These are phyloP conservation scores for Luvunga scandens DNA, from an alignment of 345 rosid genomes.

Conservation along the genomic window DNA sequence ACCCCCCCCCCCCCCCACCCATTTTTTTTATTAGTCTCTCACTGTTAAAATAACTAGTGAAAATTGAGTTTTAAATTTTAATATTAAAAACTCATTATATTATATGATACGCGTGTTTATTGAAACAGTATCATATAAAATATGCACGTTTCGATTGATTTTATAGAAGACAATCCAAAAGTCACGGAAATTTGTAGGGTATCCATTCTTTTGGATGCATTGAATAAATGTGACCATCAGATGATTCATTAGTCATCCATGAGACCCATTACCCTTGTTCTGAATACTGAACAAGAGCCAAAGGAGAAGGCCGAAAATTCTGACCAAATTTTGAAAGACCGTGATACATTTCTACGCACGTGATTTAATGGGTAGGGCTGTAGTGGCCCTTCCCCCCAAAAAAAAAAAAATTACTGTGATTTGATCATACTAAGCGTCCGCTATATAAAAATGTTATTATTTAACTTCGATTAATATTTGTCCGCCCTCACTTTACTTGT, in stretches of 20 bases:
- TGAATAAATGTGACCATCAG: not conserved
- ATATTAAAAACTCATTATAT: too few species aligned
- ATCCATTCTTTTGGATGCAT: not conserved
- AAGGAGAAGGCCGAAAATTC: constrained; percentile 12
- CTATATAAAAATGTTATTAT: not conserved
- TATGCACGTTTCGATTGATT: not conserved
- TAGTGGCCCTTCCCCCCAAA: too few species aligned
- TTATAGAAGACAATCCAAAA: not conserved
- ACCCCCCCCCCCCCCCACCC: too few species aligned
- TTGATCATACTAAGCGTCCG: not conserved
- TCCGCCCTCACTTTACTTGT: too few species aligned
- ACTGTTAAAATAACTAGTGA: too few species aligned
- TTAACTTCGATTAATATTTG: not conserved
- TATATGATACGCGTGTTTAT: too few species aligned
- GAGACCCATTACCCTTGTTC: not conserved
- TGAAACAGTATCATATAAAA: too few species aligned
- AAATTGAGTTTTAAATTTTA: too few species aligned
- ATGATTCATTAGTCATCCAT: not conserved
- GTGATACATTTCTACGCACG: not conserved
- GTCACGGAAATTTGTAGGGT: not conserved
- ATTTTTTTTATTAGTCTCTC: too few species aligned
- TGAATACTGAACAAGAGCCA: not conserved
- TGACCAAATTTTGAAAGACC: constrained; percentile 11
- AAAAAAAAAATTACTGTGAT: too few species aligned
- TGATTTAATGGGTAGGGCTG: not conserved